phyloP scores from a whole-genome alignment of 78 protist species.

The Dictyostelium brefeldianum region DNA sequence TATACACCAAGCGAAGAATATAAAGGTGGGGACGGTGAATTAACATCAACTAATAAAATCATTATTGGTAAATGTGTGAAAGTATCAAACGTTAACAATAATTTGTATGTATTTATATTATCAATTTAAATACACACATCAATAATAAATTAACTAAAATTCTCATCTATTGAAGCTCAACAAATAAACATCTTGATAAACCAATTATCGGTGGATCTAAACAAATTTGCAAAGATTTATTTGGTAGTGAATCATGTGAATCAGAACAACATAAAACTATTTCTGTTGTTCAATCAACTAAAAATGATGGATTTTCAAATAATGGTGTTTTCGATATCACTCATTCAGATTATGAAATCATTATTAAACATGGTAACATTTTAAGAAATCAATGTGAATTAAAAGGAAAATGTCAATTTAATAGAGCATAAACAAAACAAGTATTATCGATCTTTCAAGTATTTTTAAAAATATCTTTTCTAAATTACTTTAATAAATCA shows the following conservation, averaged over 20 bases:
- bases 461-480: too few species aligned
- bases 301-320: conserved; percentile 22
- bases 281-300: conserved; percentile 25
- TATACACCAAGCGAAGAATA: neutral
- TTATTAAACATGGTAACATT: conserved; percentile 28
- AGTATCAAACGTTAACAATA: neutral
- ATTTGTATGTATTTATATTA: conserved; percentile 18
- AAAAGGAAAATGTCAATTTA: conserved; percentile 19
- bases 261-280: neutral
- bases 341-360: neutral
- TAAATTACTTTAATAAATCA: too few species aligned
- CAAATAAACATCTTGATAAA: neutral
- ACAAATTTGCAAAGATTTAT: conserved; percentile 24
- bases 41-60: neutral
- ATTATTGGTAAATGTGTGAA: conserved; percentile 4
- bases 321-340: neutral
- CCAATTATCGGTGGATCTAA: conserved; percentile 38
- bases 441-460: too few species aligned
- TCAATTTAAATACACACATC: too few species aligned
- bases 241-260: conserved; percentile 1
- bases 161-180: too few species aligned
- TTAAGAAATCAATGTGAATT: conserved; percentile 21
- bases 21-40: conserved; percentile 2
- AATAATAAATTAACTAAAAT: too few species aligned
- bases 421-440: neutral